Conservation (phyloP, 2,329 filamentous ascomycete species). For the Xylariaceae sp. region DNA sequence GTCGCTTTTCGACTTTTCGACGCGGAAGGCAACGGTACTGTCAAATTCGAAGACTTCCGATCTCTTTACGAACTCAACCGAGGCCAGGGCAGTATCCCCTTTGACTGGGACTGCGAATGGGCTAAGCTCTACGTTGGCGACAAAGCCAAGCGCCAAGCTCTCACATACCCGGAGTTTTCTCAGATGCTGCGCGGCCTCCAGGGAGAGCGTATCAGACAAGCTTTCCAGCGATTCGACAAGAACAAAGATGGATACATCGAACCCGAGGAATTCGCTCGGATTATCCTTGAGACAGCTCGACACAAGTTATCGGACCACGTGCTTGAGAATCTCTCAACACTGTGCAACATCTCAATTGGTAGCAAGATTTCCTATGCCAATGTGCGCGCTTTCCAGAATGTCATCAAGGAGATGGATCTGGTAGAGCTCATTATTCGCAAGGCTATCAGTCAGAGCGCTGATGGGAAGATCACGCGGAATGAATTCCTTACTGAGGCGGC, state of each 20-base stretch:
- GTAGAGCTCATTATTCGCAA: constrained; percentile 89
- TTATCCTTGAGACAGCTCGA: constrained; percentile 84
- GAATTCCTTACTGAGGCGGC: constrained; percentile 95
- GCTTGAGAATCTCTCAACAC: constrained; percentile 79
- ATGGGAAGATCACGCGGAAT: constrained; percentile 88
- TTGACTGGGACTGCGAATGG: constrained; percentile 98
- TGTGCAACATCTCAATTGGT: constrained; percentile 89
- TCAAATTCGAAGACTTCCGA: constrained; percentile 87
- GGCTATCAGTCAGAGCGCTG: constrained; percentile 73
- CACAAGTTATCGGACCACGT: constrained; percentile 98
- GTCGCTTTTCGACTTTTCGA: constrained; percentile 98
- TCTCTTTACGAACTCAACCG: constrained; percentile 83
- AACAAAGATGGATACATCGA: constrained; percentile 93
- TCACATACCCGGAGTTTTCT: constrained; percentile 94
- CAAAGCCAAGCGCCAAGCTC: constrained; percentile 78
- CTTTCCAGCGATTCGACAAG: constrained; percentile 86
- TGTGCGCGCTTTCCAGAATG: constrained; percentile 95
- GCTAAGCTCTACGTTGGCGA: constrained; percentile 88
- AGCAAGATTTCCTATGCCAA: constrained; percentile 97
- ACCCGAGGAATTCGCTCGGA: constrained; percentile 92
- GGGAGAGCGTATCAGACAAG: constrained; percentile 91
- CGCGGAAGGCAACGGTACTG: constrained; percentile 71
- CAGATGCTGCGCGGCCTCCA: constrained; percentile 97
- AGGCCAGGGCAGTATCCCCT: constrained; percentile 76
- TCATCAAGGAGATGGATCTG: constrained; percentile 96